Percentiles rank a stretch among this genome's conserved stretches.
These are phyloP conservation scores for Euphrasia confusa DNA, from an alignment of 257 asterid genomes.

Conservation along the genomic window DNA sequence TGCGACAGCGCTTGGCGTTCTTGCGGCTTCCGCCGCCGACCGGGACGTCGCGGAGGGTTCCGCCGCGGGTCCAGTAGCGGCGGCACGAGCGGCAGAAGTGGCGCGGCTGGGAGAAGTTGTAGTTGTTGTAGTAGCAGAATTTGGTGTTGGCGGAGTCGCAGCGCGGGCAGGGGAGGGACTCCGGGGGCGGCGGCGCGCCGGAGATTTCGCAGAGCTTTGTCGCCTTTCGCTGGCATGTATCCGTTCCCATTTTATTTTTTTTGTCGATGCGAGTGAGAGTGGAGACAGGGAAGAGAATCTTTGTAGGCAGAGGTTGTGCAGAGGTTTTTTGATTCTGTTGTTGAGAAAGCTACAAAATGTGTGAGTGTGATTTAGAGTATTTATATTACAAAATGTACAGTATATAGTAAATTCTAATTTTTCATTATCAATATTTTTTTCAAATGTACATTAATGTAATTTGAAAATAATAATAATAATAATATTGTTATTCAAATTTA, in stretches of 20 bases:
- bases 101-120: constrained; percentile 89
- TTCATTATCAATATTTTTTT: no score
- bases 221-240: constrained; percentile 36
- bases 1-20: constrained; percentile 82
- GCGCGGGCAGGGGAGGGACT: constrained; percentile 91
- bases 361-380: no score
- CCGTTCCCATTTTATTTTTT: constrained; percentile 44
- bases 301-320: no score
- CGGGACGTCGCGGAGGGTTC: constrained; percentile 89
- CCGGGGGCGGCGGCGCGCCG: constrained; percentile 72
- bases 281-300: no score
- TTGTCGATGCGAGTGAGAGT: neutral
- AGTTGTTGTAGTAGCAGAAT: constrained; percentile 95
- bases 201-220: constrained; percentile 37
- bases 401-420: no score
- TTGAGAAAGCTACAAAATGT: neutral
- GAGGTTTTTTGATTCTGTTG: no score
- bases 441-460: no score
- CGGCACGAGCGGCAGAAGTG: constrained; percentile 96
- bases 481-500: no score
- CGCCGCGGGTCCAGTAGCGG: constrained; percentile 98
- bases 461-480: no score
- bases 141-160: constrained; percentile 91
- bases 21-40: constrained; percentile 91
- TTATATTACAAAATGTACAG: no score